Evolutionary conservation across 176 grass and related monocot species (phyloP).

Genomic region (Hyparrhenia diplandra): DNA sequence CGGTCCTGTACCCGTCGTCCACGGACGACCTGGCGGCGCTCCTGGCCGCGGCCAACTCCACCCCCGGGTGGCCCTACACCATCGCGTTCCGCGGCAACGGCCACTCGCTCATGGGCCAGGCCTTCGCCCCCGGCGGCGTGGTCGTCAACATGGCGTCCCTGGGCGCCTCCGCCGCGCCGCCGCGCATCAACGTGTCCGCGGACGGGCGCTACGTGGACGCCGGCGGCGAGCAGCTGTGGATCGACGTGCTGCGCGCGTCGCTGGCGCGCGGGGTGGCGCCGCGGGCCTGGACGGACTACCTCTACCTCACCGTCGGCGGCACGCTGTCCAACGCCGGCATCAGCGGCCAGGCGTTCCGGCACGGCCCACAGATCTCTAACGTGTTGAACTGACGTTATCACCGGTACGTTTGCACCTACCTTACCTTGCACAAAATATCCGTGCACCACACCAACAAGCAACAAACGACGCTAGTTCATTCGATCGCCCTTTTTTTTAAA

Average conservation of each 20-base stretch:
- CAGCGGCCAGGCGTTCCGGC: slow-evolving; percentile 72
- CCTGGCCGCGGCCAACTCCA: slow-evolving; percentile 38
- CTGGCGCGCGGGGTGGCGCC: slow-evolving; percentile 52
- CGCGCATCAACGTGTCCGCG: slow-evolving; percentile 58
- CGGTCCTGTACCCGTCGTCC: slow-evolving; percentile 54
- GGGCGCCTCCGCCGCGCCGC: background rate
- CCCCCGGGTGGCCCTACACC: slow-evolving; percentile 18
- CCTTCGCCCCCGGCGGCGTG: slow-evolving; percentile 49
- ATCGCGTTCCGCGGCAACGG: slow-evolving; percentile 71
- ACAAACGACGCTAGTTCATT: background rate
- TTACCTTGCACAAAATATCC: background rate
- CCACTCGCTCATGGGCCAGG: slow-evolving; percentile 78
- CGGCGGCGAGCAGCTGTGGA: slow-evolving; percentile 89
- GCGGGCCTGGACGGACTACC: slow-evolving; percentile 82
- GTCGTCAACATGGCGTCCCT: slow-evolving; percentile 69
- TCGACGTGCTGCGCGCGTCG: slow-evolving; percentile 61
- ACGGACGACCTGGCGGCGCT: slow-evolving; percentile 50
- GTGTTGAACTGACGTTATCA: slow-evolving; percentile 88
- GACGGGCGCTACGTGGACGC: slow-evolving; percentile 63
- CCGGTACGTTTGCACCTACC: slow-evolving; percentile 40
- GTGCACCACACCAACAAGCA: slow-evolving; percentile 22
- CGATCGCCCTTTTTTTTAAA: too few relatives aligned
- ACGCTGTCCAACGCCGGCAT: slow-evolving; percentile 94
- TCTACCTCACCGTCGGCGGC: slow-evolving; percentile 82
- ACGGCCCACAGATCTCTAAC: slow-evolving; percentile 85